Base-by-base conservation (phyloP, 129 eudicot genomes). In the Oenanthe sinensis region DNA sequence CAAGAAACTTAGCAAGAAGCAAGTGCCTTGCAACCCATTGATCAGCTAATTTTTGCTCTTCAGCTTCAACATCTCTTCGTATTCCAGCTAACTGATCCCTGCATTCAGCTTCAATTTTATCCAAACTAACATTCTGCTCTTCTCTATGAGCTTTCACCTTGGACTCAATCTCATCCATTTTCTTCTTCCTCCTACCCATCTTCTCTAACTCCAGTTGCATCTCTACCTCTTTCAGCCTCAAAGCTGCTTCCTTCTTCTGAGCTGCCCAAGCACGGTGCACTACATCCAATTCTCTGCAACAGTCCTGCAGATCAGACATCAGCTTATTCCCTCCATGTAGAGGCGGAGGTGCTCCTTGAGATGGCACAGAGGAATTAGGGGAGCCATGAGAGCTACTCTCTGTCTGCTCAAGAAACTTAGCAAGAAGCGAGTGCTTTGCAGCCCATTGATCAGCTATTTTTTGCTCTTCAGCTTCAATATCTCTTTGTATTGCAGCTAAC, bases 41-140 rank as follows among this genome's bases (percentile, higher is more conserved):
- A n/a, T n/a, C n/a, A n/a, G n/a, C n/a, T n/a, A 89, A 74, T 43
- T 89, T 89, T 83, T 87, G 93, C 79, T 89, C 93, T 63, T 89
- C 87, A 10, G 82, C 80, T 74, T 89, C 89, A 2, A 91, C 93
- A 44, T 89, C 93, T 48, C 89, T 85, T 72, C 93, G 85, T 74
- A 89, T 67, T n/a, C 87, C 86, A 1, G 85, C 84, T 42, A 89
- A 71, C 71, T 89, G 91, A 50, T 89, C 93, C 58, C n/a, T n/a
- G n/a, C n/a, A n/a, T n/a, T n/a, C n/a, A n/a, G n/a, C n/a, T n/a
- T n/a, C 93, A 62, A 89, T 87, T 43, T 87, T 79, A 17, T 89
- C 93, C 26, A 85, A 14, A 0, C 71, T 39, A 0, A 63, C 83
- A 78, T 71, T 83, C 79, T 89, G 82, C 83, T 89, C 91, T 79